phyloP scores from a whole-genome alignment of 305 asterid species.

The Euphrasia arctica region DNA sequence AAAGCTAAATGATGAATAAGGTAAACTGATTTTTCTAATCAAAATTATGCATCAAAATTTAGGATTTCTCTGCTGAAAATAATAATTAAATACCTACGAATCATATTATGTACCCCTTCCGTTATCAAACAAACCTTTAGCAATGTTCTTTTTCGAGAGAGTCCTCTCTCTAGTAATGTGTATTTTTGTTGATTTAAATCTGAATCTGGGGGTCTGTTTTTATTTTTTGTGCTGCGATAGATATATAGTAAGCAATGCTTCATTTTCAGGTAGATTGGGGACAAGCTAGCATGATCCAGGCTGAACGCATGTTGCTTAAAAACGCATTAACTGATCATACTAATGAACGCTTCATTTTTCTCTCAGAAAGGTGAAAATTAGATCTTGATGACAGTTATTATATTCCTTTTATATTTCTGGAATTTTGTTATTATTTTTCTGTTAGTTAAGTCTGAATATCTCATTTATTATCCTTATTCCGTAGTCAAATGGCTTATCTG shows the following conservation, averaged over 20 bases:
- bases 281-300: conserved; percentile 79
- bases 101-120: no score
- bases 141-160: no score
- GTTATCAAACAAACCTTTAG: no score
- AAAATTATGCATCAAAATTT: no score
- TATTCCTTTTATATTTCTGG: conserved; percentile 12
- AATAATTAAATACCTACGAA: no score
- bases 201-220: conserved; percentile 20
- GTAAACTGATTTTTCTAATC: no score
- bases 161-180: no score
- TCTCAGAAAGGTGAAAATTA: conserved; percentile 60
- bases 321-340: conserved; percentile 53
- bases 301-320: conserved; percentile 63
- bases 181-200: conserved; percentile 15
- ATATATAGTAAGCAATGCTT: conserved; percentile 31
- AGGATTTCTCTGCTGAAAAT: no score
- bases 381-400: conserved; percentile 8
- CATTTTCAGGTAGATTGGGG: conserved; percentile 75
- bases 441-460: background rate
- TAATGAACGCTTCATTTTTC: conserved; percentile 63
- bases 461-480: conserved; percentile 1
- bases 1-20: no score
- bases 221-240: conserved; percentile 7
- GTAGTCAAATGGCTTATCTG: conserved; percentile 16
- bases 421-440: background rate